Conservation (phyloP, 2,329 filamentous ascomycete species). For the Nannizzia gypsea region DNA sequence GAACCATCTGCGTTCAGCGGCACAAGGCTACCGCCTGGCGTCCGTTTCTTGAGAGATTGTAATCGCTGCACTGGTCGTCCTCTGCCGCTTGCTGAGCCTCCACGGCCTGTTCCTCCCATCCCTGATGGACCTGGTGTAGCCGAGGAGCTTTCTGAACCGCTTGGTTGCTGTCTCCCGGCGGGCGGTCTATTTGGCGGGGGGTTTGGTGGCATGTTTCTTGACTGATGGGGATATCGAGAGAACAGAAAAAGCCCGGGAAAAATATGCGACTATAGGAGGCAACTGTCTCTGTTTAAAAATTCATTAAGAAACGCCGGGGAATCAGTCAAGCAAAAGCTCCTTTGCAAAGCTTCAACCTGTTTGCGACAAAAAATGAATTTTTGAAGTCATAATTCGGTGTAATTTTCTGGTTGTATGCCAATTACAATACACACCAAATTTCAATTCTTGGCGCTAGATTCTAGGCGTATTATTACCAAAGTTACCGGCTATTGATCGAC, state of each 20-base stretch:
- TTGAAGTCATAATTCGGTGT: not conserved
- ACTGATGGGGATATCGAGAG: not conserved
- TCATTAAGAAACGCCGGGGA: not conserved
- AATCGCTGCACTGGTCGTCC: conserved; percentile 29
- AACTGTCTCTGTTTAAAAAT: not conserved
- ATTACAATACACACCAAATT: not conserved
- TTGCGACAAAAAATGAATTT: not conserved
- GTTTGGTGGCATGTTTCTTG: conserved; percentile 11
- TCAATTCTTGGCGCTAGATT: not conserved
- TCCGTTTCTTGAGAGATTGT: conserved; percentile 32
- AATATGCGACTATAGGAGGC: not conserved
- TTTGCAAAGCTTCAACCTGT: not conserved
- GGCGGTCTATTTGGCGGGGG: conserved; percentile 6
- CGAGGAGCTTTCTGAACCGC: conserved; percentile 3
- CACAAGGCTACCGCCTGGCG: conserved; percentile 27
- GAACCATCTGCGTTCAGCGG: conserved; percentile 22
- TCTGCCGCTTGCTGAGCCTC: conserved; percentile 7
- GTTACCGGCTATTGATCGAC: not conserved
- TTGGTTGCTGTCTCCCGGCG: conserved; percentile 3
- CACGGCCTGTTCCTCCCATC: not conserved
- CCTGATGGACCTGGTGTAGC: conserved; percentile 6
- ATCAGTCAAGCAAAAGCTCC: not conserved
- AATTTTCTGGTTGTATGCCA: not conserved
- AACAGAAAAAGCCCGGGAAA: too few species aligned
- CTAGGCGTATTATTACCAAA: not conserved